Base-by-base conservation (phyloP, 306 rosid genomes). In the Inga laurina region DNA sequence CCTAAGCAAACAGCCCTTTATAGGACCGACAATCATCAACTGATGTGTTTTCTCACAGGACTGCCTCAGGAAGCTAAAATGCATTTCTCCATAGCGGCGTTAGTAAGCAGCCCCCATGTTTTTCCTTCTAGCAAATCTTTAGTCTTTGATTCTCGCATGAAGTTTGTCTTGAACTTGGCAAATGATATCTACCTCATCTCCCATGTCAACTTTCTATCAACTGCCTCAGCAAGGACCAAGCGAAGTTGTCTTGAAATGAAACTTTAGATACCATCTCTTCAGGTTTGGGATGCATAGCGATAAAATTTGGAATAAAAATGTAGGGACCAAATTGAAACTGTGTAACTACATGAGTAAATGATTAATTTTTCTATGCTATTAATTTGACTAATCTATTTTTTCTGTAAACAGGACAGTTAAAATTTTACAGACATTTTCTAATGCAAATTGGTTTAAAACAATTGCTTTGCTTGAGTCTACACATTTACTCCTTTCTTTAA, bases 391-490 rank as follows among this genome's bases (percentile, higher is more conserved):
- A 74, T 74, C 78, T 2, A 10, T 18, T 51, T 51, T 30, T 74
- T 10, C 77, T 46, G 65, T 34, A 74, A 72, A 22, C 27, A 45
- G n/a, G 14, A 72, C 34, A 72, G 72, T 48, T 45, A 10, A 45
- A 61, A 65, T 4, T 44, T 52, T 65, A 15, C 37, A 37, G 69
- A 30, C 21, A 39, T n/a, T 24, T 56, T 70, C 46, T 45, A 81
- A 49, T 44, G 48, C 11, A 65, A 78, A 69, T 75, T 45, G 44
- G 49, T 69, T 69, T 79, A 44, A 78, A 57, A 54, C 16, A 35
- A 41, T 19, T 30, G 49, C 35, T 79, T 68, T 74, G 34, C 75
- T 46, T 49, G 54, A 61, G 69, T 32, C 10, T 82, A 78, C 56
- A 56, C 43, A 3, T 24, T 71, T 72, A 34, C 39, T 80, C 81